Percentiles rank a stretch among this genome's conserved stretches.
Evolutionary conservation across 345 rosid species (phyloP).

Genomic region (Bruguiera sexangula): DNA sequence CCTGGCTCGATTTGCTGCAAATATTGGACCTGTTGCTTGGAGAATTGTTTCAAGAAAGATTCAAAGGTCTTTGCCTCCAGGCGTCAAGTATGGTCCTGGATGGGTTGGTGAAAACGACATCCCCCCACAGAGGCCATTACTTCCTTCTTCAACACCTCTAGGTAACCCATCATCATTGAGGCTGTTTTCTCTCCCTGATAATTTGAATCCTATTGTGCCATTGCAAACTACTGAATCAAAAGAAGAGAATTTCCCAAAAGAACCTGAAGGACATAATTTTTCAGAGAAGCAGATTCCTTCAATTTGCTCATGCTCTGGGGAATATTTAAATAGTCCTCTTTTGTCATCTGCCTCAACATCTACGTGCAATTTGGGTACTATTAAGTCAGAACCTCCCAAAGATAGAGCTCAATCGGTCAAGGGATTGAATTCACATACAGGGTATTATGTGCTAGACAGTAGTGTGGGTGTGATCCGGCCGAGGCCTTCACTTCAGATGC

Average conservation of each 20-base stretch:
- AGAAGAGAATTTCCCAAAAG: conserved; percentile 22
- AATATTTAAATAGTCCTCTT: conserved; percentile 12
- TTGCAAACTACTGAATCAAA: conserved; percentile 2
- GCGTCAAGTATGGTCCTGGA: conserved; percentile 67
- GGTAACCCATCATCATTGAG: conserved; percentile 19
- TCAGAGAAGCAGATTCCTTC: conserved; percentile 25
- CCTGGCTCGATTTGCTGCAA: conserved; percentile 78
- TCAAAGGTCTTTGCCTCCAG: conserved; percentile 55
- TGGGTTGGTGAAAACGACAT: conserved; percentile 79
- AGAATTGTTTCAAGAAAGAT: conserved; percentile 55
- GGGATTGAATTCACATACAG: conserved; percentile 19
- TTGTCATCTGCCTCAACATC: conserved; percentile 19
- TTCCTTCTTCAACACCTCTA: conserved; percentile 17
- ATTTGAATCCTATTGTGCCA: conserved; percentile 12
- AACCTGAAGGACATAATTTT: conserved; percentile 19
- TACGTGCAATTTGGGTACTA: conserved; percentile 16
- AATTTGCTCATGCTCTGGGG: conserved; percentile 12
- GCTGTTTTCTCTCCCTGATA: conserved; percentile 24
- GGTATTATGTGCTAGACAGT: conserved; percentile 15
- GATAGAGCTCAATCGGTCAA: conserved; percentile 21
- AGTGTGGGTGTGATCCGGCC: conserved; percentile 19
- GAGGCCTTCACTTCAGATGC: conserved; percentile 30
- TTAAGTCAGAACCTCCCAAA: conserved; percentile 24
- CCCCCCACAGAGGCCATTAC: conserved; percentile 29
- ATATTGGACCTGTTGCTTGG: conserved; percentile 86